Conservation (phyloP, 2,329 filamentous ascomycete species). For the Arthrinium phaeospermum region DNA sequence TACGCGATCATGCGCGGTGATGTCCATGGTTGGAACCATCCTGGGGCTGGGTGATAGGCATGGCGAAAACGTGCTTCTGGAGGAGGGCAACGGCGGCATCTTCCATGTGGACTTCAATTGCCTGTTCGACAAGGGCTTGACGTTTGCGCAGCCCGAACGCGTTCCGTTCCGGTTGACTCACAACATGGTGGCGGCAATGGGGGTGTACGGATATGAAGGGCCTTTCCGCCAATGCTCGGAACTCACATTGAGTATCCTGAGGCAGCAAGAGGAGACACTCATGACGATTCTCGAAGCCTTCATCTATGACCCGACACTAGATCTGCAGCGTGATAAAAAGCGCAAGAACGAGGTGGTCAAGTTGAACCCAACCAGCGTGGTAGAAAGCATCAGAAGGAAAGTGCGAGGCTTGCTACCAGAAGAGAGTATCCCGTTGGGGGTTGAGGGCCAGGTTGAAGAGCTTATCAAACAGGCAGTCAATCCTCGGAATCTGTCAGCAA, state of each 20-base stretch:
- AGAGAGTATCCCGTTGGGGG: conserved; percentile 90
- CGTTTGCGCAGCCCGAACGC: conserved; percentile 91
- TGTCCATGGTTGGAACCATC: conserved; percentile 99
- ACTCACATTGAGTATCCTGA: conserved; percentile 80
- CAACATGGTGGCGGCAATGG: conserved; percentile 99
- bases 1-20: conserved; percentile 92
- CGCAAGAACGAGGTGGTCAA: conserved; percentile 55
- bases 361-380: conserved; percentile 72
- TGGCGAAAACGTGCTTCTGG: conserved; percentile 94
- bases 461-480: conserved; percentile 87
- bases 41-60: conserved; percentile 93
- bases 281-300: conserved; percentile 99
- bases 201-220: conserved; percentile 90
- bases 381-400: conserved; percentile 88
- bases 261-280: conserved; percentile 92
- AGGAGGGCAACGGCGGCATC: conserved; percentile 90
- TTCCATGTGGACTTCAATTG: conserved; percentile 99
- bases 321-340: conserved; percentile 79
- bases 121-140: conserved; percentile 96
- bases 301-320: conserved; percentile 93
- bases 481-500: conserved; percentile 78
- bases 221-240: conserved; percentile 92
- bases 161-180: conserved; percentile 97
- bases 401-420: conserved; percentile 82
- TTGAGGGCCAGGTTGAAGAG: conserved; percentile 97